Base-by-base conservation (phyloP, 140 eudicot genomes). In the Senecio squalidus region DNA sequence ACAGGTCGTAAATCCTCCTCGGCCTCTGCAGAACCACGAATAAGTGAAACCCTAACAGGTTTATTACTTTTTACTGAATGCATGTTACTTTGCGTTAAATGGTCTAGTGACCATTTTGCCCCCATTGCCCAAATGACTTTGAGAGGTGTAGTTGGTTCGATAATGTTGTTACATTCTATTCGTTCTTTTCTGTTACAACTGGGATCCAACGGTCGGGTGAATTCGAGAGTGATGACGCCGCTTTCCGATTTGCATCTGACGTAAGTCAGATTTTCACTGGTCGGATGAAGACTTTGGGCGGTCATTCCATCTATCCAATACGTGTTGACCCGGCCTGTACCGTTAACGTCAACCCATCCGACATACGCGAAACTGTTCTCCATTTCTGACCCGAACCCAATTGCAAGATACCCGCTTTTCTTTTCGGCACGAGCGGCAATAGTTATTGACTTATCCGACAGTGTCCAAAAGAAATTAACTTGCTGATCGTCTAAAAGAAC, bases 111-210 rank as follows among this genome's bases (percentile, higher is more conserved):
- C 94, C 98, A 86, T 62, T 74, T 81, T n/a, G 96, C 82, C 27
- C 96, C 98, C 96, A 86, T 86, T 33, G 98, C 98, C 98, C 96
- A 91, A 22, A 91, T 73, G 28, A 91, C 88, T 66, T 79, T 86
- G 17, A 91, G 72, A 63, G 98, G 98, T 36, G 84, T 86, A 2
- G 92, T 74, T 24, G 92, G 96, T 43, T 91, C 98, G 6, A 91
- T 68, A 26, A 83, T 91, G 29, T 91, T 91, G 30, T 80, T 91
- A 50, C 98, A 91, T 63, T 91, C 98, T 0, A 76, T 81, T 70
- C 76, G 80, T 71, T 78, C 68, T 38, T 76, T 83, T 24, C 75
- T 70, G 65, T 78, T 54, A 22, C 98, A 91, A n/a, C 75, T 66
- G 4, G 96, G 96, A 25, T 86, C 74, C 49, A 86, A 68, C 20